A percentile compares a stretch with the other conserved stretches of the same genome.
phyloP scores from a whole-genome alignment of 805 yeast genomes.

The Metschnikowia gruessii region DNA sequence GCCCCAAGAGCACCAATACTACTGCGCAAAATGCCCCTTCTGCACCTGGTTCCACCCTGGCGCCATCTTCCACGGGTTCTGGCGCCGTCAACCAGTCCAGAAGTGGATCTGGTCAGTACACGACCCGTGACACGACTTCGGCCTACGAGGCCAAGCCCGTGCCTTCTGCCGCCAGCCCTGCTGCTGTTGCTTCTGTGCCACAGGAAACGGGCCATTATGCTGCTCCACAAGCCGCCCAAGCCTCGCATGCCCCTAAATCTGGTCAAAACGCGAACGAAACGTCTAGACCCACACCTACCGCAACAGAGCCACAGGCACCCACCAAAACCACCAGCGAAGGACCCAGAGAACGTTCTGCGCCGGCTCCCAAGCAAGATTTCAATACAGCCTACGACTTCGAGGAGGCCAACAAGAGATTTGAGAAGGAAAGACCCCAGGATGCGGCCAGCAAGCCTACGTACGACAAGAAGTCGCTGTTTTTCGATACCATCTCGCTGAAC shows the following conservation, averaged over 20 bases:
- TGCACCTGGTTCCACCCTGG: conserved; percentile 26
- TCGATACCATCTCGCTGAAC: conserved; percentile 74
- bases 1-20: conserved; percentile 3
- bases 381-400: conserved; percentile 73
- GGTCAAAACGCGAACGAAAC: background rate
- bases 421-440: conserved; percentile 31
- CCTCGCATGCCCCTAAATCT: background rate
- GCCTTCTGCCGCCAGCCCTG: conserved; percentile 12
- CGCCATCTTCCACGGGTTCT: conserved; percentile 5
- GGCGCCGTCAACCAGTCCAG: background rate
- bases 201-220: conserved; percentile 6
- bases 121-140: conserved; percentile 10
- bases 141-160: conserved; percentile 18
- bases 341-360: conserved; percentile 11
- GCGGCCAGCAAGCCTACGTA: conserved; percentile 41
- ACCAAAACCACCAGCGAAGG: conserved; percentile 7
- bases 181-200: conserved; percentile 15
- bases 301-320: conserved; percentile 7
- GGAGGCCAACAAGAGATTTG: conserved; percentile 70
- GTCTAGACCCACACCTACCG: conserved; percentile 1
- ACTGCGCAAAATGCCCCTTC: conserved; percentile 18
- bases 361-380: conserved; percentile 22
- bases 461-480: conserved; percentile 81
- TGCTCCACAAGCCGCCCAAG: background rate
- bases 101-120: conserved; percentile 14